These are phyloP conservation scores for Tritrichomonas foetus DNA, from an alignment of 208 protist species.

Conservation along the genomic window DNA sequence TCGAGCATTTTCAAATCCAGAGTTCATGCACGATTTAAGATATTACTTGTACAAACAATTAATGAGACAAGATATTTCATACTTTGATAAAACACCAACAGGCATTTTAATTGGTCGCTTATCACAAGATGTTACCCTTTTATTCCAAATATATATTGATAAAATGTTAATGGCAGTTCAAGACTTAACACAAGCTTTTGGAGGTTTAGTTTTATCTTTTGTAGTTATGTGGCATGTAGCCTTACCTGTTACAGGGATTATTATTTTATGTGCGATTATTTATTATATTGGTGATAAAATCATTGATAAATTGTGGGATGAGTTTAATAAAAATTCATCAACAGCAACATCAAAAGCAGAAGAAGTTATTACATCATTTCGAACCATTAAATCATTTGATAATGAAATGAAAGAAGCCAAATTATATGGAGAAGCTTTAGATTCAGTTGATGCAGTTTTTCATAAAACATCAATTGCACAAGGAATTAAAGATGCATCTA, in stretches of 20 bases:
- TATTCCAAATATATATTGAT: neutral
- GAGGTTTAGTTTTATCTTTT: neutral
- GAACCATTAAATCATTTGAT: too few relatives aligned
- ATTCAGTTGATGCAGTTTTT: neutral
- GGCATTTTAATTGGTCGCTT: neutral
- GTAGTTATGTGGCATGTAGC: neutral
- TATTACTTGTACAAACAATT: neutral
- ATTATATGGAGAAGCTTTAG: neutral
- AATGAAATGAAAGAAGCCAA: neutral
- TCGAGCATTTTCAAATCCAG: neutral
- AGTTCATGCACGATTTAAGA: neutral
- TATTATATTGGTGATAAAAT: neutral
- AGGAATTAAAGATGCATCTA: neutral
- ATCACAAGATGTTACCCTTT: constrained; percentile 16
- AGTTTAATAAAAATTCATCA: neutral
- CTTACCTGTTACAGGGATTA: neutral
- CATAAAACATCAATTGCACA: neutral
- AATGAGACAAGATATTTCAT: neutral
- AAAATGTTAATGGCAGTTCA: neutral
- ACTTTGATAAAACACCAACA: neutral
- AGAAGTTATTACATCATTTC: too few relatives aligned
- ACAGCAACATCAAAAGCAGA: neutral
- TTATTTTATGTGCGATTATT: neutral
- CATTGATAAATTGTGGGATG: neutral
- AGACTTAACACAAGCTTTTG: neutral